Evolutionary conservation across 2,329 filamentous ascomycete genomes (phyloP), one percentile per base, ranked within the genome.

Genomic region (Cladosporium sp.): DNA sequence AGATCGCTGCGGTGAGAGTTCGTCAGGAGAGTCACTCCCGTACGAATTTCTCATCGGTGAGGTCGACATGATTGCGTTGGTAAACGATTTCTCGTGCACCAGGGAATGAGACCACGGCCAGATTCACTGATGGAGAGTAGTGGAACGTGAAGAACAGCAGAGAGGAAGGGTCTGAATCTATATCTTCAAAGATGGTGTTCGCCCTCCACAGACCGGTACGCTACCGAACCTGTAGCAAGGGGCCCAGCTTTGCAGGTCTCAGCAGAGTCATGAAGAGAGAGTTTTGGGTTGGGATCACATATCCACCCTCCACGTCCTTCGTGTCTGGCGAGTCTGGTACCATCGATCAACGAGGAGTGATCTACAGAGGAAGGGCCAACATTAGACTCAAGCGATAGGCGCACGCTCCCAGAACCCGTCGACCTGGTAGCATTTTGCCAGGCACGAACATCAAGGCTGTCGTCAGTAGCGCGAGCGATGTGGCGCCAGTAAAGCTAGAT

Each of bases 141-240:
- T 27, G 22, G 9, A 9, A 27, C 22, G 4, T 27, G 43, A 35
- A 29, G 33, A 18, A 36, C 32, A 40, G 33, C 45, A 33, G 36
- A 38, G 6, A 40, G 18, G 45, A 25, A 48, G 45, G 45, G 45
- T 48, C 45, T 48, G n/a, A 6, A 48, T 48, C 38, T 48, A 27
- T 48, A 40, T 27, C 36, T 33, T 25, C 45, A 39, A 27, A 27
- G 16, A 40, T 13, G 12, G 29, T 40, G 27, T 22, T 25, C 25
- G n/a, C 45, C 16, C 45, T 40, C 45, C 45, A 39, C 36, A 33
- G 13, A 33, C 36, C 36, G 38, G 36, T 38, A 33, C 36, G 25
- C 45, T 48, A 48, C 16, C 18, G 36, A 40, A 9, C 30, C 18
- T 16, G 19, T 29, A 48, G 27, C n/a, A 18, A 15, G 20, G 22